A percentile compares a stretch with the other conserved stretches of the same genome.
phyloP scores from a whole-genome alignment of 371 early-diverging fungal species.

The Mortierella sp. region DNA sequence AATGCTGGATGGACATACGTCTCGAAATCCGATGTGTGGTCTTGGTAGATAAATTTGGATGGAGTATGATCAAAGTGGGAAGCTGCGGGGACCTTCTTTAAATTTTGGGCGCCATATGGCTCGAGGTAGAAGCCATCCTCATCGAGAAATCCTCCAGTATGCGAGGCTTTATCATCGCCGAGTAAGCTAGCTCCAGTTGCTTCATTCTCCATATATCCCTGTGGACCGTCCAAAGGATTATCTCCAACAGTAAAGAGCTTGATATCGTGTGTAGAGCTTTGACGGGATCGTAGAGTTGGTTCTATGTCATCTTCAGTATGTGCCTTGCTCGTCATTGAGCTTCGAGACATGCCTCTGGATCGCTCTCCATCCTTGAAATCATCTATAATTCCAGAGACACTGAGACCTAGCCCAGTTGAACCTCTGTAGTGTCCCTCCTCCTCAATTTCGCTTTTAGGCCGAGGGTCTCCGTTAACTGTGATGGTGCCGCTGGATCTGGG shows the following conservation, averaged over 20 bases:
- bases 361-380: background rate
- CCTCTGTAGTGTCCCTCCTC: background rate
- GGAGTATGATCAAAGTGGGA: slow-evolving; percentile 44
- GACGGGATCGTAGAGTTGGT: background rate
- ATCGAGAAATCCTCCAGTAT: background rate
- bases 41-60: slow-evolving; percentile 38
- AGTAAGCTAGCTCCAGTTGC: background rate
- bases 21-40: slow-evolving; percentile 50
- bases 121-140: background rate
- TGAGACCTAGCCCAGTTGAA: background rate
- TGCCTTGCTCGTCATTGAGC: slow-evolving; percentile 15
- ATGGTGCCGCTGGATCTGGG: background rate
- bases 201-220: background rate
- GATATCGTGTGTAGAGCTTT: slow-evolving; percentile 22
- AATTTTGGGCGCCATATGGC: background rate
- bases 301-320: slow-evolving; percentile 21
- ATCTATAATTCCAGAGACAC: slow-evolving; percentile 12
- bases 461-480: background rate
- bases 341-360: slow-evolving; percentile 10
- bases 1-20: slow-evolving; percentile 59
- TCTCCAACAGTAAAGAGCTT: slow-evolving; percentile 38
- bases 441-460: background rate
- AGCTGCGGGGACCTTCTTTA: background rate
- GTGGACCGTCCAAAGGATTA: background rate
- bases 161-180: background rate